phyloP scores from a whole-genome alignment of 306 rosid genomes.

The Cucurbita ficifolia region DNA sequence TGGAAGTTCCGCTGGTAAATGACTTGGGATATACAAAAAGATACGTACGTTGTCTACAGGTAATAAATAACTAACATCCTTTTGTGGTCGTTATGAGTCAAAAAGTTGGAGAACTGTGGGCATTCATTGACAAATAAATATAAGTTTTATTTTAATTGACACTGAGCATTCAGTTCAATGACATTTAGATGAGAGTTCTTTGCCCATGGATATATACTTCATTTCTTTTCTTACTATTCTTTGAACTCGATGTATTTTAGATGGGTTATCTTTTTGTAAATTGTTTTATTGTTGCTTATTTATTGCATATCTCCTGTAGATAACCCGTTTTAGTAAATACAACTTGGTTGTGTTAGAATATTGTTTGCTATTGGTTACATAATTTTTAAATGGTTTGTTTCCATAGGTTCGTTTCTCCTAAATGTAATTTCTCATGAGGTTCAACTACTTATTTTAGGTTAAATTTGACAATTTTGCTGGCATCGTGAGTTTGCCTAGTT shows the following conservation, averaged over 20 bases:
- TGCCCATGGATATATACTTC: neutral
- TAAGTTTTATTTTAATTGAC: neutral
- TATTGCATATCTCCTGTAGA: neutral
- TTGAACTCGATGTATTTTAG: neutral
- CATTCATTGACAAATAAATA: neutral
- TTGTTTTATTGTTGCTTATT: neutral
- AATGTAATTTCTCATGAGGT: neutral
- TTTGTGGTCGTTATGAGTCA: neutral
- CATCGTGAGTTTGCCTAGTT: neutral
- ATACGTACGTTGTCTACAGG: constrained; percentile 98
- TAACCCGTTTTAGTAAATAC: neutral
- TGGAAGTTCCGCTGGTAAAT: constrained; percentile 98
- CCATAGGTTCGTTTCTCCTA: neutral
- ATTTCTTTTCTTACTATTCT: neutral
- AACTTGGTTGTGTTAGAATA: neutral
- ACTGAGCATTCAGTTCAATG: neutral
- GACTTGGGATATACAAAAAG: constrained; percentile 98
- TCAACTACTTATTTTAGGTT: neutral
- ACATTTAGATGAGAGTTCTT: neutral
- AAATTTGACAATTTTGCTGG: neutral
- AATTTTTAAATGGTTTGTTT: neutral
- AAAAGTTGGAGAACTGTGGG: neutral
- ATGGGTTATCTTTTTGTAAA: neutral
- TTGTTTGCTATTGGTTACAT: neutral
- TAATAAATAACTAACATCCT: constrained; percentile 16